Evolutionary conservation across 352 stramenopile species (phyloP).

Genomic region (Phytophthora pistaciae): DNA sequence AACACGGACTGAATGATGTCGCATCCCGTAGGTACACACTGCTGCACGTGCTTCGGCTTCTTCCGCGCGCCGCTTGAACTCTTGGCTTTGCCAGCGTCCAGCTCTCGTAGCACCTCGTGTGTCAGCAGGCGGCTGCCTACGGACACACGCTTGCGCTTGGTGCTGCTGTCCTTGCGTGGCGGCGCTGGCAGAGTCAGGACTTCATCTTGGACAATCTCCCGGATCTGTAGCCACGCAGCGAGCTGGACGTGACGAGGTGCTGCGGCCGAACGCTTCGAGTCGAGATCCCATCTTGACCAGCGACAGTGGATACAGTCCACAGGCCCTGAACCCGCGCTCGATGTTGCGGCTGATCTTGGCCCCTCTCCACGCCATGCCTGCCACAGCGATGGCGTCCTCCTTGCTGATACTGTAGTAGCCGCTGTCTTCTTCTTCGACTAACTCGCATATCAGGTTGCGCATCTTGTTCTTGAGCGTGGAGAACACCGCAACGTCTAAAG

Average conservation of each 20-base stretch:
- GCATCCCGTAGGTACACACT: background rate
- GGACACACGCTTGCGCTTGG: constrained; percentile 8
- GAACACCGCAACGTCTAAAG: no score
- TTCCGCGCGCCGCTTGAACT: background rate
- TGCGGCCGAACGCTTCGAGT: background rate
- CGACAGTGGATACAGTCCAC: background rate
- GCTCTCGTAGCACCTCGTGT: constrained; percentile 10
- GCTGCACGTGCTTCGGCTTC: background rate
- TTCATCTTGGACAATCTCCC: background rate
- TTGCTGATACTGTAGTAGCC: background rate
- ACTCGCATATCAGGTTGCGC: no score
- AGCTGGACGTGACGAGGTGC: constrained; percentile 6
- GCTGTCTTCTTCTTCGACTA: background rate
- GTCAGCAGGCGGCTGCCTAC: constrained; percentile 7
- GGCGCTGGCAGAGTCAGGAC: constrained; percentile 7
- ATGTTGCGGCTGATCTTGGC: background rate
- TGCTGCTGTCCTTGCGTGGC: background rate
- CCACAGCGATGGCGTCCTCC: background rate
- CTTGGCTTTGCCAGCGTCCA: background rate
- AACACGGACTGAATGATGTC: background rate
- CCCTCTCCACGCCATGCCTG: background rate
- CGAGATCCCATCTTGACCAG: background rate
- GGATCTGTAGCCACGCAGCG: constrained; percentile 7
- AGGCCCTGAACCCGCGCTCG: background rate
- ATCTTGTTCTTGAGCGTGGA: no score